A percentile compares a stretch with the other conserved stretches of the same genome.
These are phyloP conservation scores for Neurospora pannonica DNA, from an alignment of 495 filamentous ascomycete genomes.

Conservation along the genomic window DNA sequence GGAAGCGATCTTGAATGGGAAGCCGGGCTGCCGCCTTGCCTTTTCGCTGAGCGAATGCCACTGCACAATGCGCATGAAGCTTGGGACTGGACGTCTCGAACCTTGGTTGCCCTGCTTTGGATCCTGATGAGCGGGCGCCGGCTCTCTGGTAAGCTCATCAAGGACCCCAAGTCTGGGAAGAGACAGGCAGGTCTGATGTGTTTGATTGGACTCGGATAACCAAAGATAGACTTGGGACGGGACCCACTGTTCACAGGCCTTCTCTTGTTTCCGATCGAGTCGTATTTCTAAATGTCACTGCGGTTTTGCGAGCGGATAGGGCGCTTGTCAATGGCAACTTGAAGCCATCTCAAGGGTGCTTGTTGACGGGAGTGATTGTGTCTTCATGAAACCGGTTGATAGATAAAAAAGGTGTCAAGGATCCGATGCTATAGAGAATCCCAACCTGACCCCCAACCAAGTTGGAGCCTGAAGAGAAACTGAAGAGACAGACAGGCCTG, in stretches of 20 bases:
- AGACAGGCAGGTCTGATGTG: background rate
- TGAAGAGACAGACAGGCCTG: background rate
- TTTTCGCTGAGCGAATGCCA: background rate
- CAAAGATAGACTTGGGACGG: background rate
- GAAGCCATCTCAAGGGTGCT: background rate
- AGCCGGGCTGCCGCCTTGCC: background rate
- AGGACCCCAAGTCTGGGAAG: background rate
- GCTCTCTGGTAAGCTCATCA: background rate
- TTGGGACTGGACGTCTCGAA: background rate
- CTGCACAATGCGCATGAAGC: background rate
- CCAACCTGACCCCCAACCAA: background rate
- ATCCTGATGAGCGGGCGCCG: background rate
- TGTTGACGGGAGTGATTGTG: background rate
- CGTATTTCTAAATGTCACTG: background rate
- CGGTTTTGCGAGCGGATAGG: background rate
- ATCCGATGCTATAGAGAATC: background rate
- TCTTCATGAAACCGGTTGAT: background rate
- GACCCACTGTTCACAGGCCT: background rate
- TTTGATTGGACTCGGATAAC: background rate
- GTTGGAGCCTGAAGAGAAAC: background rate
- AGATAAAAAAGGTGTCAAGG: background rate
- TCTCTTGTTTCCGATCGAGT: background rate
- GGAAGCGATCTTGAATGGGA: background rate
- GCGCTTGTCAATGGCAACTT: background rate
- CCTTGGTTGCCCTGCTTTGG: background rate